Evolutionary conservation across 139 green algal genomes (phyloP).

Genomic region (Spirogloea muscicola): DNA sequence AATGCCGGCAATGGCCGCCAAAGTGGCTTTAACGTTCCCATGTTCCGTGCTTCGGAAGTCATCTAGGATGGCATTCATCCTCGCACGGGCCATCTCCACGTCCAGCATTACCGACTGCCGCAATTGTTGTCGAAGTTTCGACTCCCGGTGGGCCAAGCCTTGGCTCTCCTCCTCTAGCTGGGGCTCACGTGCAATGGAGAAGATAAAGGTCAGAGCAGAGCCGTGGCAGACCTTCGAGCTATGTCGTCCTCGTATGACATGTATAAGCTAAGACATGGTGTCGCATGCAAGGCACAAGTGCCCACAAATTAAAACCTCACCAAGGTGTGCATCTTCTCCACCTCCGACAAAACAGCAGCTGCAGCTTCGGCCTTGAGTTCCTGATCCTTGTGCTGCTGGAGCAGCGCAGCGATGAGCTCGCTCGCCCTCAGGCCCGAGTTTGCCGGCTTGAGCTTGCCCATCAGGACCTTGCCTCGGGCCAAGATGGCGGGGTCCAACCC

Average conservation of each 20-base stretch:
- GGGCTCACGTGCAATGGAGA: too few relatives aligned
- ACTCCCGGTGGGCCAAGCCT: too few relatives aligned
- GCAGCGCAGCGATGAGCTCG: slow-evolving; percentile 11
- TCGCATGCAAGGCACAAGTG: background rate
- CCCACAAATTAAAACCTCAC: background rate
- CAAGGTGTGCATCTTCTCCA: background rate
- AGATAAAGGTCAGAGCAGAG: too few relatives aligned
- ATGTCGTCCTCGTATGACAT: too few relatives aligned
- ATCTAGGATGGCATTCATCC: too few relatives aligned
- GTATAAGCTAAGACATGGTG: too few relatives aligned
- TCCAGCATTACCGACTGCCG: too few relatives aligned
- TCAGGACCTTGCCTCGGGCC: slow-evolving; percentile 1
- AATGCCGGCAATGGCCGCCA: background rate
- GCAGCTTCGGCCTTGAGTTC: slow-evolving; percentile 1
- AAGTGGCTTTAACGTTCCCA: background rate
- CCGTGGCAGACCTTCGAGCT: too few relatives aligned
- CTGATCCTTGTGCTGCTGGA: slow-evolving; percentile 15
- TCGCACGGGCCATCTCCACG: too few relatives aligned
- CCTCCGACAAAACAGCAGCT: background rate
- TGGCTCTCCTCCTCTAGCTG: too few relatives aligned
- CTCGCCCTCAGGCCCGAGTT: background rate
- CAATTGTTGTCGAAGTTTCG: too few relatives aligned
- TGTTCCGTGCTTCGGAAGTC: too few relatives aligned
- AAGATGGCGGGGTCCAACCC: slow-evolving; percentile 15
- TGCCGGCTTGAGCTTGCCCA: background rate